Conservation (phyloP, 2,329 filamentous ascomycete genomes). For the Cladosporium sp. region DNA sequence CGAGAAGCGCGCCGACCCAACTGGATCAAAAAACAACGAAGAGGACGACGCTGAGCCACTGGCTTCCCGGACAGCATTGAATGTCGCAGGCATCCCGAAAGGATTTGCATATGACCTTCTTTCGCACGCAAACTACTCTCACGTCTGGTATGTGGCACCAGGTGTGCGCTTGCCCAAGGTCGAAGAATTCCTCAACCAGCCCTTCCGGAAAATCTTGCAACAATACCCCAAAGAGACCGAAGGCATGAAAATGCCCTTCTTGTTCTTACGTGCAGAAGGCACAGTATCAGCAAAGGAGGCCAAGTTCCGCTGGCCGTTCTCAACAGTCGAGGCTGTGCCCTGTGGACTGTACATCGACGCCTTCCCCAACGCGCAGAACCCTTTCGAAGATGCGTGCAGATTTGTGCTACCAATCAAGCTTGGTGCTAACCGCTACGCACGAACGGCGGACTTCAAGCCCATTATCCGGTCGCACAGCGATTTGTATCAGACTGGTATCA, state of each 20-base stretch:
- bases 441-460: constrained; percentile 33
- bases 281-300: constrained; percentile 34
- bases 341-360: constrained; percentile 38
- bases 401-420: constrained; percentile 35
- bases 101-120: constrained; percentile 38
- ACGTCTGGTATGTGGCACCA: constrained; percentile 36
- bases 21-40: constrained; percentile 25
- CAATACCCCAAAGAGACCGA: constrained; percentile 33
- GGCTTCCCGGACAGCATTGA: constrained; percentile 32
- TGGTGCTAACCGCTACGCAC: constrained; percentile 32
- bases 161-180: constrained; percentile 36
- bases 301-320: constrained; percentile 37
- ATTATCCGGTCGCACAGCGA: constrained; percentile 34
- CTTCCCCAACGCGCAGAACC: constrained; percentile 36
- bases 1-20: constrained; percentile 29
- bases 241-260: constrained; percentile 37
- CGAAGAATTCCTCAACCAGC: constrained; percentile 37
- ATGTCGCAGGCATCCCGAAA: constrained; percentile 31
- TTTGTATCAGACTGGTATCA: constrained; percentile 36
- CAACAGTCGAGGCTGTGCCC: constrained; percentile 34
- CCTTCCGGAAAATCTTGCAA: constrained; percentile 33
- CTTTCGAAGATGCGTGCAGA: constrained; percentile 37
- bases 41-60: constrained; percentile 32
- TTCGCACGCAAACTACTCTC: constrained; percentile 31
- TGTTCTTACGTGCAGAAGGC: constrained; percentile 36